phyloP scores from a whole-genome alignment of 306 rosid species.

The Canavalia ensiformis region DNA sequence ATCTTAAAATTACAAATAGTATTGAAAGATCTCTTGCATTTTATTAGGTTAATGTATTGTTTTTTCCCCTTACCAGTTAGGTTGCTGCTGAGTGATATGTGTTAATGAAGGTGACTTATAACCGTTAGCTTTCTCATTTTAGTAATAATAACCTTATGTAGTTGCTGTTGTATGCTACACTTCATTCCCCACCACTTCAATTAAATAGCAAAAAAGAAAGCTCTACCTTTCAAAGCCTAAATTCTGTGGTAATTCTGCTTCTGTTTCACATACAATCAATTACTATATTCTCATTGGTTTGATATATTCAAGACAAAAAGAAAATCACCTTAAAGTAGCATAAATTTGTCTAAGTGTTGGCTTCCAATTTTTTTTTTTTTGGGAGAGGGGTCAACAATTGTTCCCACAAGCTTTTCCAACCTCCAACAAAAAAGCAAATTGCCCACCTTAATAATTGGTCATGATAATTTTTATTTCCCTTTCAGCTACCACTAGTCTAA shows the following conservation, averaged over 20 bases:
- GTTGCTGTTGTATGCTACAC: background rate
- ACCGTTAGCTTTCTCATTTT: too few species aligned
- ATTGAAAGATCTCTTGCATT: too few species aligned
- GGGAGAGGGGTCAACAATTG: slow-evolving; percentile 30
- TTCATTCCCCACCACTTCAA: slow-evolving; percentile 12
- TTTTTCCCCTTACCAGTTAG: too few species aligned
- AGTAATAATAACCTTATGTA: slow-evolving; percentile 5
- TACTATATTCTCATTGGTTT: slow-evolving; percentile 31
- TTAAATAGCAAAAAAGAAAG: background rate
- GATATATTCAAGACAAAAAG: slow-evolving; percentile 24
- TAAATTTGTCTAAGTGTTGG: slow-evolving; percentile 6
- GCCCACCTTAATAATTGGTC: slow-evolving; percentile 54
- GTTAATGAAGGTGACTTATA: too few species aligned
- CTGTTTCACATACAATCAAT: slow-evolving; percentile 41
- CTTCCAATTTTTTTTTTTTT: background rate
- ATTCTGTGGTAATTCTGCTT: background rate
- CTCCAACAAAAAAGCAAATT: slow-evolving; percentile 49
- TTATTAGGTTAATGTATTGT: too few species aligned
- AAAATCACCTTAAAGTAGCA: slow-evolving; percentile 25
- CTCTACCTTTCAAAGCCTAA: background rate
- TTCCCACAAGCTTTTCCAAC: slow-evolving; percentile 50
- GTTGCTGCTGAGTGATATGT: too few species aligned
- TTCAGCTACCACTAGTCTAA: slow-evolving; percentile 64
- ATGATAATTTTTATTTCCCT: slow-evolving; percentile 49
- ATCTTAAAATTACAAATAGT: background rate